Percentiles rank a stretch among this genome's conserved stretches.
Conservation (phyloP, 495 filamentous ascomycete genomes). For the Talaromyces nanjingensis region DNA sequence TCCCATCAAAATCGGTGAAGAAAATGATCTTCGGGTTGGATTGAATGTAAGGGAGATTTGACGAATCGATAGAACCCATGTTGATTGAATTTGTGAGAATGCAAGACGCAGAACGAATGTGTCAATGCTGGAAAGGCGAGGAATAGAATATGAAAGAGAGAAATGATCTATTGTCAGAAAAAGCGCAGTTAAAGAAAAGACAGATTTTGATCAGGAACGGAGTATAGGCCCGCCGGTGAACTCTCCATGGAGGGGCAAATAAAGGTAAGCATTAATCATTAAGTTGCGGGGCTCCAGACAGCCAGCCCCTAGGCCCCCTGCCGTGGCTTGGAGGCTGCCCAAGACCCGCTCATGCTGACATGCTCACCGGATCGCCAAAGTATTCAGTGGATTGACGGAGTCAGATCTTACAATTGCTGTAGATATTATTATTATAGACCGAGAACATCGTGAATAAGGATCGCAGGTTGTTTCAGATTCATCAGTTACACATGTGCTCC, state of each 20-base stretch:
- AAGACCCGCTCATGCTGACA: neutral
- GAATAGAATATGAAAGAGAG: neutral
- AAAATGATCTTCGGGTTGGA: conserved; percentile 81
- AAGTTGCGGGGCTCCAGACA: neutral
- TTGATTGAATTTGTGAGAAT: conserved; percentile 7
- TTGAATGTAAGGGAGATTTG: conserved; percentile 42
- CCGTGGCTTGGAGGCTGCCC: neutral
- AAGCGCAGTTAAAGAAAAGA: neutral
- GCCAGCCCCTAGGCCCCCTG: neutral
- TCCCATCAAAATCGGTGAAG: conserved; percentile 97
- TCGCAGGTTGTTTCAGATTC: too few species aligned
- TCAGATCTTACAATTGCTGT: too few species aligned
- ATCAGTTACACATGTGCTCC: too few species aligned
- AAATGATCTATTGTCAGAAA: neutral
- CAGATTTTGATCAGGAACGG: neutral
- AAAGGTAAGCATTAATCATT: neutral
- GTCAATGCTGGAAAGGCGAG: neutral
- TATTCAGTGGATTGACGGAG: neutral
- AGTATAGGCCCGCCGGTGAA: neutral
- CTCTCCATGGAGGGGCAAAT: neutral
- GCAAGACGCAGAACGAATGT: conserved; percentile 8
- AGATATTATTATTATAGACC: too few species aligned
- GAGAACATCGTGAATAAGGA: too few species aligned
- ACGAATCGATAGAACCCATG: conserved; percentile 33
- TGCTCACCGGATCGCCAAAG: neutral